Base-by-base conservation (phyloP, 2,329 filamentous ascomycete species). In the Pyrenochaeta sp. region DNA sequence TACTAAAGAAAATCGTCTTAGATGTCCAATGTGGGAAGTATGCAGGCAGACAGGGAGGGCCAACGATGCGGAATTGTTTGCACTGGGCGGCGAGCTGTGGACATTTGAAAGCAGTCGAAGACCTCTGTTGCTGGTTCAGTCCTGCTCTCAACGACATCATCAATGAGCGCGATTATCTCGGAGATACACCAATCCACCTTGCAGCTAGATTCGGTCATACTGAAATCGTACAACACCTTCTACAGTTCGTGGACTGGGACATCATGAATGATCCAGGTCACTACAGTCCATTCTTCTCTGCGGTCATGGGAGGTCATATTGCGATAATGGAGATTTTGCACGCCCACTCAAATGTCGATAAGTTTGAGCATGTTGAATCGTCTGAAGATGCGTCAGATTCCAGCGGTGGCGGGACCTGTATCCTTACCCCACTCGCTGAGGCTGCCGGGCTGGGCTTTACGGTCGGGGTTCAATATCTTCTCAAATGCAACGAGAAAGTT, bases 81-180 rank as follows among this genome's bases (percentile, higher is more conserved):
- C 35, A 38, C n/a, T 38, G 35, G 35, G 35, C 35, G 9, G 35
- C 26, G 22, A 13, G 24, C 35, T 38, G 13, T 22, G 35, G 35
- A 11, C 24, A 38, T 30, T 15, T 19, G n/a, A 34, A 21, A 13
- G 26, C 17, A 6, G 26, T 30, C 7, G 8, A 9, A 7, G 13
- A 14, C 8, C 10, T 29, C 7, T 30, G 27, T 30, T 17, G 10
- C n/a, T n/a, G n/a, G n/a, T n/a, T n/a, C n/a, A 17, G 8, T 4
- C 5, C 8, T 30, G 27, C 11, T 17, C 14, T 14, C 13, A 3
- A 8, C 27, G 6, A 18, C 3, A 11, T 30, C 27, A 18, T n/a
- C 3, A n/a, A 9, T 17, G 19, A 14, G 19, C 19, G 19, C 14
- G 27, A 30, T 17, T 9, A 13, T 3, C 7, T 13, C 7, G 14